Conservation (phyloP, 345 rosid species). For the Punica granatum region DNA sequence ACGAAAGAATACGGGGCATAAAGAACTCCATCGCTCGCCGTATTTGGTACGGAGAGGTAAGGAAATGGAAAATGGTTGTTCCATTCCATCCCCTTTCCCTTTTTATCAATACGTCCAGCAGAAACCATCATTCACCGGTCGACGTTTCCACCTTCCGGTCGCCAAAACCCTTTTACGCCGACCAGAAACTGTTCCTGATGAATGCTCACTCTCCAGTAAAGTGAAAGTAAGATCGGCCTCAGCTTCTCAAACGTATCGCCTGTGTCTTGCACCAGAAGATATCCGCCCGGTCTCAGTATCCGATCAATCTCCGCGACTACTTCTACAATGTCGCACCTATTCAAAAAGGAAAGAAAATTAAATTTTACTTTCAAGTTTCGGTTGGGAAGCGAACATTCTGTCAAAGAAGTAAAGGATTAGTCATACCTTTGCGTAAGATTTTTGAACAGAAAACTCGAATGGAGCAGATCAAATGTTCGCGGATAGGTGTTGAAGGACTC, state of each 20-base stretch:
- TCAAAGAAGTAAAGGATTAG: too few relatives aligned
- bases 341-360: neutral
- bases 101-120: too few relatives aligned
- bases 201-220: slow-evolving; percentile 57
- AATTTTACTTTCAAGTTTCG: neutral
- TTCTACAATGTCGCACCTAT: slow-evolving; percentile 56
- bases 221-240: slow-evolving; percentile 38
- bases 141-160: slow-evolving; percentile 28
- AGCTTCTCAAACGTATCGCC: slow-evolving; percentile 48
- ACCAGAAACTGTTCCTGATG: slow-evolving; percentile 62
- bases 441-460: slow-evolving; percentile 62
- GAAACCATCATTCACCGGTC: neutral
- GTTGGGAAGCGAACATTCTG: neutral
- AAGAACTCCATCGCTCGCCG: too few relatives aligned
- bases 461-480: slow-evolving; percentile 78
- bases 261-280: slow-evolving; percentile 67
- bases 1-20: too few relatives aligned
- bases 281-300: slow-evolving; percentile 74
- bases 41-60: too few relatives aligned
- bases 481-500: slow-evolving; percentile 83
- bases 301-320: slow-evolving; percentile 72
- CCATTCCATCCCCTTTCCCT: too few relatives aligned
- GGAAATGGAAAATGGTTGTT: too few relatives aligned
- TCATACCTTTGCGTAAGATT: slow-evolving; percentile 43
- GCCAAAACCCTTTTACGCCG: slow-evolving; percentile 75